A percentile compares a stretch with the other conserved stretches of the same genome.
Evolutionary conservation across 2,329 filamentous ascomycete species (phyloP).

Genomic region (Monilinia fructicola): DNA sequence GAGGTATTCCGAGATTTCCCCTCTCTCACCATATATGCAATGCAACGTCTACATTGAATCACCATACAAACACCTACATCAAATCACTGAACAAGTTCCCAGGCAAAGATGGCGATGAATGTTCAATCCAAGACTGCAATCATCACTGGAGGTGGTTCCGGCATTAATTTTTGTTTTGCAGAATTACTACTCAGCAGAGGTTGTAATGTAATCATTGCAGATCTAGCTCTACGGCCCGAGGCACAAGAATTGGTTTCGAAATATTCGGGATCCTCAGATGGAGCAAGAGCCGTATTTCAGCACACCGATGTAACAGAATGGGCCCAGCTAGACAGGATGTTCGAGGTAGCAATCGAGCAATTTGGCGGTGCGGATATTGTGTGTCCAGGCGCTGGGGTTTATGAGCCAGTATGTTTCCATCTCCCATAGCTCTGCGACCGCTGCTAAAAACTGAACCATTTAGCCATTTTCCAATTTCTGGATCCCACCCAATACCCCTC

Average conservation of each 20-base stretch:
- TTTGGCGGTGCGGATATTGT: conserved; percentile 43
- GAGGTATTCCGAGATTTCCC: background rate
- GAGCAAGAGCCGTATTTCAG: conserved; percentile 44
- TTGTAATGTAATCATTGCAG: conserved; percentile 50
- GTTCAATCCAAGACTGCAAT: conserved; percentile 52
- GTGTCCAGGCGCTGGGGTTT: conserved; percentile 49
- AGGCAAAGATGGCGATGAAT: conserved; percentile 35
- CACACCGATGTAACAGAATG: conserved; percentile 48
- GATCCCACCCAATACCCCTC: conserved; percentile 46
- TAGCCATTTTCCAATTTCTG: conserved; percentile 52
- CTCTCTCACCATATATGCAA: background rate
- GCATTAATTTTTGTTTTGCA: conserved; percentile 50
- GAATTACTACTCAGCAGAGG: conserved; percentile 44
- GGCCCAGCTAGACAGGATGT: conserved; percentile 42
- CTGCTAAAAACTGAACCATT: background rate
- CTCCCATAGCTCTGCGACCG: accelerated
- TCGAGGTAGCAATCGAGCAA: conserved; percentile 38
- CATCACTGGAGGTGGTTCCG: conserved; percentile 55
- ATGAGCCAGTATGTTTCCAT: conserved; percentile 44
- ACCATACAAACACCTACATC: background rate
- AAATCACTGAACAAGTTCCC: background rate
- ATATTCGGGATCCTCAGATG: conserved; percentile 26
- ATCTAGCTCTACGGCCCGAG: conserved; percentile 47
- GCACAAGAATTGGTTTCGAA: conserved; percentile 41
- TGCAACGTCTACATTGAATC: background rate